phyloP scores from a whole-genome alignment of 2,329 filamentous ascomycete genomes.

The Nemania sp. region DNA sequence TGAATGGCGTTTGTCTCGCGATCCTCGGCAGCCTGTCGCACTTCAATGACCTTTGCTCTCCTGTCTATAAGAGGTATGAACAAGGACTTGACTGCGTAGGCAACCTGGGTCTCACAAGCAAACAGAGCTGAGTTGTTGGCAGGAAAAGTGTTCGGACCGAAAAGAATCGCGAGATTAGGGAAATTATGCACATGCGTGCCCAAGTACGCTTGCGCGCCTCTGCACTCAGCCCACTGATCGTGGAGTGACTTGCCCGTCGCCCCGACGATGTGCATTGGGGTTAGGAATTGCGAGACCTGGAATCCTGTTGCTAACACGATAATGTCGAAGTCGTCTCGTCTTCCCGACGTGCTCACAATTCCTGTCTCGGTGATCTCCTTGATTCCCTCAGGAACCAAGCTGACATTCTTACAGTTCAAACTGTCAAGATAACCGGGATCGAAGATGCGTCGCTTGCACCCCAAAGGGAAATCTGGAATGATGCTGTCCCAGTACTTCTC shows the following conservation, averaged over 20 bases:
- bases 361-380: slow-evolving; percentile 45
- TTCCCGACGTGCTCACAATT: slow-evolving; percentile 42
- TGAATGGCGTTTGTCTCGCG: slow-evolving; percentile 50
- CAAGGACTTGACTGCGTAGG: slow-evolving; percentile 50
- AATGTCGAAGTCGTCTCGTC: slow-evolving; percentile 43
- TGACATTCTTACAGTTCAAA: slow-evolving; percentile 49
- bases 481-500: slow-evolving; percentile 49
- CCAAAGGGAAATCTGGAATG: slow-evolving; percentile 51
- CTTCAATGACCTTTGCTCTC: slow-evolving; percentile 51
- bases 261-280: slow-evolving; percentile 48
- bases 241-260: slow-evolving; percentile 40
- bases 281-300: slow-evolving; percentile 44
- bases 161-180: slow-evolving; percentile 51
- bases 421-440: slow-evolving; percentile 52
- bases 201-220: slow-evolving; percentile 50
- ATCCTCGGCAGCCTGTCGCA: slow-evolving; percentile 52
- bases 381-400: slow-evolving; percentile 48
- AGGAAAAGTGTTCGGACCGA: slow-evolving; percentile 47
- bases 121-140: slow-evolving; percentile 48
- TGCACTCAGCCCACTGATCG: slow-evolving; percentile 47
- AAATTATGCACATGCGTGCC: slow-evolving; percentile 49
- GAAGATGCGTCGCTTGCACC: slow-evolving; percentile 54
- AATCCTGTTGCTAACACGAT: slow-evolving; percentile 50
- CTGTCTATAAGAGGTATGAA: slow-evolving; percentile 50
- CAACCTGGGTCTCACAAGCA: slow-evolving; percentile 44